Percentiles rank a stretch among this genome's conserved stretches.
Conservation (phyloP, 2,329 filamentous ascomycete species). For the Diaporthe velutina region DNA sequence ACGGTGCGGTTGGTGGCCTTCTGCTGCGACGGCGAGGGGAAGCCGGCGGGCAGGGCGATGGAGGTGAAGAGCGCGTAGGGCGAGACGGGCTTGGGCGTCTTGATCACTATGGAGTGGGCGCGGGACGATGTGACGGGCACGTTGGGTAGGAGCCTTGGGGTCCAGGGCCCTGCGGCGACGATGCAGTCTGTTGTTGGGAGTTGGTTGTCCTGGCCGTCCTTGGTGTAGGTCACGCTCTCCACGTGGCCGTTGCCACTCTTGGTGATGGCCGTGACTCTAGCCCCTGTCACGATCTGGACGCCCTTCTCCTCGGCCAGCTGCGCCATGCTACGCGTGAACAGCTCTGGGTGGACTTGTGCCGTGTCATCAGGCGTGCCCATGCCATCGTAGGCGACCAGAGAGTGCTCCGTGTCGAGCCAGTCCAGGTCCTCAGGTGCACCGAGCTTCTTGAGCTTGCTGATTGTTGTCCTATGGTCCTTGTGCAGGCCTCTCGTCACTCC, state of each 20-base stretch:
- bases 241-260: constrained; percentile 42
- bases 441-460: constrained; percentile 44
- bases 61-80: constrained; percentile 79
- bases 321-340: constrained; percentile 81
- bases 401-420: constrained; percentile 72
- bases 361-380: constrained; percentile 69
- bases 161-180: constrained; percentile 61
- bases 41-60: constrained; percentile 71
- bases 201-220: constrained; percentile 40
- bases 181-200: constrained; percentile 48
- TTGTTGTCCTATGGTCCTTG: constrained; percentile 44
- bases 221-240: constrained; percentile 39
- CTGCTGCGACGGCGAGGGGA: constrained; percentile 51
- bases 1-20: constrained; percentile 57
- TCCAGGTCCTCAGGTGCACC: constrained; percentile 71
- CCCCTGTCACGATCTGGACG: constrained; percentile 61
- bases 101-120: constrained; percentile 61
- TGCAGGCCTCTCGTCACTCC: constrained; percentile 36
- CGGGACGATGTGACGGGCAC: constrained; percentile 56
- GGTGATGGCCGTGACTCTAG: constrained; percentile 46
- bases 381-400: constrained; percentile 53
- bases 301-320: constrained; percentile 74
- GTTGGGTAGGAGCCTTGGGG: constrained; percentile 55
- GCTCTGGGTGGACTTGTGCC: constrained; percentile 83
- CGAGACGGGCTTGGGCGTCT: constrained; percentile 58